Conservation (phyloP, 208 protist genomes). For the Trypanosoma lewisi region DNA sequence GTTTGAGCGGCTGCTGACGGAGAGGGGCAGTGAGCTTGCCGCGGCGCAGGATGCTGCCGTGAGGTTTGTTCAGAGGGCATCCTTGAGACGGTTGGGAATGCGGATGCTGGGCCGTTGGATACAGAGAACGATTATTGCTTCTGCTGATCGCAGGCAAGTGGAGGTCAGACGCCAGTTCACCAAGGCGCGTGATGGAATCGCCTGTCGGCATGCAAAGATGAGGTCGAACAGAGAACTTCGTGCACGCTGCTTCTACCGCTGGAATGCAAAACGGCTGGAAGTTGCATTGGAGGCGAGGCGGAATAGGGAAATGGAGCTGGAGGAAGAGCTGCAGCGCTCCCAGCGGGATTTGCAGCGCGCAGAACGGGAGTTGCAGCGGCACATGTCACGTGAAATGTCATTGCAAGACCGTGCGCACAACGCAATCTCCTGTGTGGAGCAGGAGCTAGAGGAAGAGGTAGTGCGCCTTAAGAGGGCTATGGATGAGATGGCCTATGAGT, state of each 20-base stretch:
- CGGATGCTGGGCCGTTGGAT: slow-evolving; percentile 2
- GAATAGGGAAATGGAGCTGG: not conserved
- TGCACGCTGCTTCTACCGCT: slow-evolving; percentile 22
- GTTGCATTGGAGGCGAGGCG: not conserved
- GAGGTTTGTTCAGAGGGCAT: not conserved
- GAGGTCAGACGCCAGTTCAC: not conserved
- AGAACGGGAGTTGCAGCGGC: slow-evolving; percentile 25
- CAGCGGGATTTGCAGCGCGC: slow-evolving; percentile 24
- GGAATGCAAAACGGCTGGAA: not conserved
- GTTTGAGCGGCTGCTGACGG: slow-evolving; percentile 2
- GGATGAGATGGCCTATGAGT: slow-evolving; percentile 57
- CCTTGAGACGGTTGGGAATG: not conserved
- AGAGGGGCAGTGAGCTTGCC: not conserved
- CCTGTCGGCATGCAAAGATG: not conserved
- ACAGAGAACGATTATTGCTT: not conserved
- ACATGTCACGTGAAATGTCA: slow-evolving; percentile 14
- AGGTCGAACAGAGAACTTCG: not conserved
- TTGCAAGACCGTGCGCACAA: slow-evolving; percentile 2
- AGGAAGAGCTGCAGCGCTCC: slow-evolving; percentile 16
- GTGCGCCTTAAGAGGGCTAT: slow-evolving; percentile 36
- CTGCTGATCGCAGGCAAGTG: not conserved
- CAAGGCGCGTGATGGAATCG: not conserved
- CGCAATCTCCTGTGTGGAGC: slow-evolving; percentile 18
- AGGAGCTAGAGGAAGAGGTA: slow-evolving; percentile 42
- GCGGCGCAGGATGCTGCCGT: not conserved